Evolutionary conservation across 768 basidiomycete species (phyloP).

Genomic region (Fomitopsis pulvina): DNA sequence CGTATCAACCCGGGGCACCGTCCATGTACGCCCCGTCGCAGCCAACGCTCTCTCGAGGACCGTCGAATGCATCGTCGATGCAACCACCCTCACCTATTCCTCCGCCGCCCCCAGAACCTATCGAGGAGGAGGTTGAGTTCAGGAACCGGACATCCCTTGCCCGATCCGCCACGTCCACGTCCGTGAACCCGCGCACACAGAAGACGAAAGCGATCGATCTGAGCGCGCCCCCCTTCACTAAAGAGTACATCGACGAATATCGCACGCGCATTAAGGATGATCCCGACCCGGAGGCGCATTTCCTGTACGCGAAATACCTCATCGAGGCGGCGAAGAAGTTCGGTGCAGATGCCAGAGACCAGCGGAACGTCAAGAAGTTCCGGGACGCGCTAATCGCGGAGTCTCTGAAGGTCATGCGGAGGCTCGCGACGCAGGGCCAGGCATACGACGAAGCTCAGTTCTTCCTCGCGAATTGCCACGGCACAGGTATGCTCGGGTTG

Average conservation of each 20-base stretch:
- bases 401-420: conserved; percentile 86
- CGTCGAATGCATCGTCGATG: conserved; percentile 12
- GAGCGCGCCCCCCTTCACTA: conserved; percentile 82
- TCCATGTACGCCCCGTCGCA: conserved; percentile 17
- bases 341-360: conserved; percentile 63
- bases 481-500: conserved; percentile 91
- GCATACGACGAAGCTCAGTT: conserved; percentile 97
- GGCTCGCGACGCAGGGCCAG: conserved; percentile 87
- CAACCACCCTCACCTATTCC: background rate
- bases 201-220: conserved; percentile 82
- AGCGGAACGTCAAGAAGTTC: conserved; percentile 84
- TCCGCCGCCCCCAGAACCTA: conserved; percentile 7
- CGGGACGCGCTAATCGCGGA: conserved; percentile 83
- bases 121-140: conserved; percentile 37
- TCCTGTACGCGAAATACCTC: conserved; percentile 96
- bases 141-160: conserved; percentile 51
- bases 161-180: conserved; percentile 51
- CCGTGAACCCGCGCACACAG: conserved; percentile 48
- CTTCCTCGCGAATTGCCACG: conserved; percentile 95
- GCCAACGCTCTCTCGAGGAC: conserved; percentile 6
- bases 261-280: conserved; percentile 95
- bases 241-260: conserved; percentile 96
- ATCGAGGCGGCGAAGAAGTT: conserved; percentile 97
- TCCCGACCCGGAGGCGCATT: conserved; percentile 97
- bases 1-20: conserved; percentile 11